Conservation (phyloP, 169 alveolate genomes). For the Cryptosporidium sp. region DNA sequence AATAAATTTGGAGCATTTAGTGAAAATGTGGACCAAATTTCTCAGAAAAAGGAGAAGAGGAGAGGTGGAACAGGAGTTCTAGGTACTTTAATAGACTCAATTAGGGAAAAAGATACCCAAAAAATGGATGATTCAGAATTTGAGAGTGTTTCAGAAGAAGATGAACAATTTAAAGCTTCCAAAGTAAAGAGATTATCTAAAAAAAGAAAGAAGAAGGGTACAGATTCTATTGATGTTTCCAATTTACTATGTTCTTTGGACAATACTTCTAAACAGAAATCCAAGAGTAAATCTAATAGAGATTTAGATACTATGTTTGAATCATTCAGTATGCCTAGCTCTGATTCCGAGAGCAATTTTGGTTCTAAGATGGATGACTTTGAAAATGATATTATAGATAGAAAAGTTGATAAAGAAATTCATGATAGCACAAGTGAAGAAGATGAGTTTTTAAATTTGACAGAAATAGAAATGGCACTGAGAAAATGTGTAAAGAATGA, state of each 20-base stretch:
- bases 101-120: constrained; percentile 1
- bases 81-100: constrained; percentile 24
- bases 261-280: neutral
- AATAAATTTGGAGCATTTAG: neutral
- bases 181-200: neutral
- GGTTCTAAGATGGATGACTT: neutral
- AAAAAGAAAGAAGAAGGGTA: constrained; percentile 8
- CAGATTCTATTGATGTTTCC: constrained; percentile 21
- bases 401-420: neutral
- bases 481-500: constrained; percentile 7
- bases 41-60: neutral
- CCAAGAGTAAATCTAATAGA: neutral
- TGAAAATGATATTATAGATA: neutral
- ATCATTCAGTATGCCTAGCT: neutral
- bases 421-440: neutral
- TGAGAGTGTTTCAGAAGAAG: neutral
- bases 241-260: constrained; percentile 7
- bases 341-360: neutral
- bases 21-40: neutral
- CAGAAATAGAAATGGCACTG: constrained; percentile 47
- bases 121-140: neutral
- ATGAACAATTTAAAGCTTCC: neutral
- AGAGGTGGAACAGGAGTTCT: constrained; percentile 25
- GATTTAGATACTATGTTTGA: constrained; percentile 10
- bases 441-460: constrained; percentile 38